These are phyloP conservation scores for Strobilomyces confusus DNA, from an alignment of 768 basidiomycete genomes.

Conservation along the genomic window DNA sequence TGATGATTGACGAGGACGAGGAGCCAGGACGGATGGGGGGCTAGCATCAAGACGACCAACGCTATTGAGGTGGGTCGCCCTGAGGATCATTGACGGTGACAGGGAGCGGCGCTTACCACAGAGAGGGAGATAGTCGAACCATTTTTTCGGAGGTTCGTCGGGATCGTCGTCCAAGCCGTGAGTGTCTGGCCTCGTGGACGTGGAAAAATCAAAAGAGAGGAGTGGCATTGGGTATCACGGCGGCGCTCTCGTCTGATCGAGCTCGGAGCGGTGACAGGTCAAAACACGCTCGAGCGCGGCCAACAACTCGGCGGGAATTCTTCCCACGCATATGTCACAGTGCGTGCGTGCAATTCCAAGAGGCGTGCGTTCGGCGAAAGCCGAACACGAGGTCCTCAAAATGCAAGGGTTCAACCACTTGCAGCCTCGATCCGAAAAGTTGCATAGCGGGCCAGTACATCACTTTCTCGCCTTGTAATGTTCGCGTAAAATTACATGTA, in stretches of 20 bases:
- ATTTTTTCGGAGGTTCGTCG: constrained; percentile 40
- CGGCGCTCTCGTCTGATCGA: background rate
- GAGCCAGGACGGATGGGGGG: constrained; percentile 72
- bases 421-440: no score
- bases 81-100: background rate
- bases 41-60: constrained; percentile 53
- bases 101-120: constrained; percentile 38
- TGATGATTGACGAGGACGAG: constrained; percentile 67
- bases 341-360: no score
- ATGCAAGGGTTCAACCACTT: no score
- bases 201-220: constrained; percentile 27
- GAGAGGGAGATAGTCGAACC: constrained; percentile 58
- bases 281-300: background rate
- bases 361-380: no score
- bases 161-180: constrained; percentile 26
- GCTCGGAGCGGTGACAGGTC: background rate
- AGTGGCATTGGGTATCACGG: constrained; percentile 23
- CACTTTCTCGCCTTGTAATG: no score
- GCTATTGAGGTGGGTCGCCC: constrained; percentile 27
- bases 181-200: constrained; percentile 12
- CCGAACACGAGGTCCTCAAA: no score
- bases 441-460: no score
- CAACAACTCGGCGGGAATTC: background rate
- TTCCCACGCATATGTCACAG: no score
- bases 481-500: no score